Evolutionary conservation across 768 basidiomycete genomes (phyloP).

Genomic region (Termitomyces sp.): DNA sequence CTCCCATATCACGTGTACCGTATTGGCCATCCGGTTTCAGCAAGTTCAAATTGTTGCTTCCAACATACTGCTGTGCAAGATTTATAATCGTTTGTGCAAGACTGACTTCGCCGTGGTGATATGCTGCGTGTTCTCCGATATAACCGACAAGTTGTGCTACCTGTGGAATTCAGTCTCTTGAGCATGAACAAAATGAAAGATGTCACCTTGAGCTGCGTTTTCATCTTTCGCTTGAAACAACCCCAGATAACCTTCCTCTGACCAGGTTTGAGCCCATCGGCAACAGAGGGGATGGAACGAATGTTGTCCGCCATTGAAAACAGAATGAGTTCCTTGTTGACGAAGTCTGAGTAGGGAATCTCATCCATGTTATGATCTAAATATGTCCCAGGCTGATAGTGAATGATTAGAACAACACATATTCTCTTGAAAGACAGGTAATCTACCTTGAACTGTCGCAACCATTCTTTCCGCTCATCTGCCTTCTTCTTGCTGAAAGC

Average conservation of each 20-base stretch:
- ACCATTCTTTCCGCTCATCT: constrained; percentile 97
- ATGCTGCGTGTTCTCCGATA: constrained; percentile 87
- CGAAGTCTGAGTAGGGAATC: constrained; percentile 89
- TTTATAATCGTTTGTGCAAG: constrained; percentile 88
- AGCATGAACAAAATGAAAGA: background rate
- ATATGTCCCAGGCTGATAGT: constrained; percentile 79
- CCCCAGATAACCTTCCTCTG: constrained; percentile 96
- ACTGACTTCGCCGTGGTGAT: constrained; percentile 94
- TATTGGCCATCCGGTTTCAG: constrained; percentile 89
- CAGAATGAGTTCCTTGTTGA: constrained; percentile 95
- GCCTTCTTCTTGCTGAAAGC: constrained; percentile 99
- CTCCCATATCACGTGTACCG: constrained; percentile 89
- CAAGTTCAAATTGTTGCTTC: constrained; percentile 92
- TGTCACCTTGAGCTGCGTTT: constrained; percentile 81
- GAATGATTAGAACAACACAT: constrained; percentile 1
- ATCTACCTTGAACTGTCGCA: constrained; percentile 81
- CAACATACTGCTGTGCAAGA: constrained; percentile 91
- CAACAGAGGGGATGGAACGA: constrained; percentile 92
- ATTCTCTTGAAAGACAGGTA: background rate
- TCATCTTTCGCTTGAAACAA: constrained; percentile 92
- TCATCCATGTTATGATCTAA: constrained; percentile 84
- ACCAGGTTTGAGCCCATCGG: constrained; percentile 95
- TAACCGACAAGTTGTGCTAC: constrained; percentile 96
- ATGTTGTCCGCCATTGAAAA: constrained; percentile 99
- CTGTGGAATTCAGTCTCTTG: constrained; percentile 25